Conservation (phyloP, 306 rosid genomes). For the Inga leiocalycina region DNA sequence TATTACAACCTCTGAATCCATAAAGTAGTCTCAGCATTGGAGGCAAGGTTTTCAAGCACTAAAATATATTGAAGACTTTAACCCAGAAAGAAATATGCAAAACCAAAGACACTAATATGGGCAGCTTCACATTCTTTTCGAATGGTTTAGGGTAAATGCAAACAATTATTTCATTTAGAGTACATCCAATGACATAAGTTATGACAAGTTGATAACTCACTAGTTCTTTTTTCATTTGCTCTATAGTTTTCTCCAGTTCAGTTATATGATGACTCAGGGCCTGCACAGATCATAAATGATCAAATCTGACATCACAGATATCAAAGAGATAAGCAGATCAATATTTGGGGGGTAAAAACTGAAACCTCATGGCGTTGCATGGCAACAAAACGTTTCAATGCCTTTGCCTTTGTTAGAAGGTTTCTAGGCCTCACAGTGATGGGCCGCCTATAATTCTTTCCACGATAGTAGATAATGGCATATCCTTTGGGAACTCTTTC, state of each 20-base stretch:
- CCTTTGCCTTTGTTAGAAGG: conserved; percentile 88
- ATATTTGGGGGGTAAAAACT: background rate
- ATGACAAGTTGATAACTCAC: conserved; percentile 56
- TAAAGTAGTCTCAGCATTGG: background rate
- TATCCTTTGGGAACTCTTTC: conserved; percentile 91
- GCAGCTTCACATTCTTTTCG: background rate
- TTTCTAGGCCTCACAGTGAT: conserved; percentile 79
- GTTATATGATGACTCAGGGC: conserved; percentile 92
- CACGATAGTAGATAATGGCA: conserved; percentile 87
- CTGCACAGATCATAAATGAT: conserved; percentile 53
- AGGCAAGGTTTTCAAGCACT: conserved; percentile 15
- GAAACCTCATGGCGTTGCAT: conserved; percentile 94
- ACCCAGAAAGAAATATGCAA: background rate
- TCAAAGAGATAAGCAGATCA: conserved; percentile 14
- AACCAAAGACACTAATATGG: background rate
- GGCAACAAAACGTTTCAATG: conserved; percentile 81
- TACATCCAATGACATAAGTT: background rate
- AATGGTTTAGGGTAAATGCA: background rate
- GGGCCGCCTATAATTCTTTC: conserved; percentile 88
- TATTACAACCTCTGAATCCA: background rate
- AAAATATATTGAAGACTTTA: background rate
- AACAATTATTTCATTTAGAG: conserved; percentile 25
- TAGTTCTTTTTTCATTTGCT: conserved; percentile 74
- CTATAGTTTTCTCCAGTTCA: conserved; percentile 66
- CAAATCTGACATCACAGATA: conserved; percentile 31